These are phyloP conservation scores for Pilatotrama ljubarskyi DNA, from an alignment of 768 basidiomycete species.

Conservation along the genomic window DNA sequence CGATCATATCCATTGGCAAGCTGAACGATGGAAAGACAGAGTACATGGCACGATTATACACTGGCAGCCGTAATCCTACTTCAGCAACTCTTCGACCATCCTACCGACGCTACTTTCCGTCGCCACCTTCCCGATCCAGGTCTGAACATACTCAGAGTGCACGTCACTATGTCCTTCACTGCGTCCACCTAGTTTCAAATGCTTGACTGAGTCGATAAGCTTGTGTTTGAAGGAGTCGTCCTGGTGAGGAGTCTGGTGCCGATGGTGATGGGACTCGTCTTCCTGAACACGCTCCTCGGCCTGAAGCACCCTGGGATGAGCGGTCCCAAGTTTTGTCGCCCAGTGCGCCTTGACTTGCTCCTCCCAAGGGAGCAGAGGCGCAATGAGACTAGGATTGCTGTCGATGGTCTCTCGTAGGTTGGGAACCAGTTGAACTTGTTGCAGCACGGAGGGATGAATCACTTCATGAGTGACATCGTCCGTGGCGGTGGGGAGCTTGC, in stretches of 20 bases:
- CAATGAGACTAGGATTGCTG: constrained; percentile 47
- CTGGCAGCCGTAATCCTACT: neutral
- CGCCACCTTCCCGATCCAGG: constrained; percentile 2
- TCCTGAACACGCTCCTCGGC: constrained; percentile 6
- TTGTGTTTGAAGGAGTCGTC: neutral
- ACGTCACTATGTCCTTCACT: neutral
- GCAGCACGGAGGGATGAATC: constrained; percentile 60
- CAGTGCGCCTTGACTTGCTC: constrained; percentile 48
- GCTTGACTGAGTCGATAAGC: constrained; percentile 5
- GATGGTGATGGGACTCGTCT: constrained; percentile 28
- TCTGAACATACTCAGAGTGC: neutral
- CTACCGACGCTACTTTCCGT: constrained; percentile 22
- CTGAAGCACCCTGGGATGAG: constrained; percentile 1
- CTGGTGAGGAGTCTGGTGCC: constrained; percentile 2
- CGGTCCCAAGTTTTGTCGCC: constrained; percentile 38
- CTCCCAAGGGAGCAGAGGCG: constrained; percentile 51
- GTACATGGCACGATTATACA: too few relatives aligned
- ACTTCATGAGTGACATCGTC: constrained; percentile 55
- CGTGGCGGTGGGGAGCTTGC: constrained; percentile 46
- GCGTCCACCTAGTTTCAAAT: constrained; percentile 1
- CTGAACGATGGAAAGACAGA: too few relatives aligned
- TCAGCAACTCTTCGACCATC: constrained; percentile 19
- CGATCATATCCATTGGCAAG: too few relatives aligned
- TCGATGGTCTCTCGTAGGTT: constrained; percentile 38
- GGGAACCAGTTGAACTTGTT: constrained; percentile 40